A percentile compares a stretch with the other conserved stretches of the same genome.
Evolutionary conservation across 495 filamentous ascomycete genomes (phyloP).

Genomic region (Talaromyces adpressus): DNA sequence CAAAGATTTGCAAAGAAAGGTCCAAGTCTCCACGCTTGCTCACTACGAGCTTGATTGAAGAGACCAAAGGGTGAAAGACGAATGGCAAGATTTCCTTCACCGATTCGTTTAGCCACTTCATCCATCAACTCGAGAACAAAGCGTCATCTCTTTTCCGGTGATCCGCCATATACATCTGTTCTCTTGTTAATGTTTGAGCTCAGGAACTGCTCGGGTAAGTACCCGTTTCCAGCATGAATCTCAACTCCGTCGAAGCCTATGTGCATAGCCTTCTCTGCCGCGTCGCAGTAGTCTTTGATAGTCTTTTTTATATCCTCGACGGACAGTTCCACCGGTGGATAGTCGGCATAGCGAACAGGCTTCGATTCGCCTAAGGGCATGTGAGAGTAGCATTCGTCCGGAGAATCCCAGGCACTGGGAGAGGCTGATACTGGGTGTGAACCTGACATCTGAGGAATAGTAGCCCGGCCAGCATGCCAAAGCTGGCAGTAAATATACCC

Average conservation of each 20-base stretch:
- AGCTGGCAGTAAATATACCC: too few species aligned
- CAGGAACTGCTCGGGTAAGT: constrained; percentile 67
- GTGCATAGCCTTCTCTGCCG: too few species aligned
- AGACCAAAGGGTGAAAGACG: constrained; percentile 42
- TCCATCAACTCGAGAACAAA: constrained; percentile 53
- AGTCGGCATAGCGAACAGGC: too few species aligned
- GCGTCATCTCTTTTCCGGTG: constrained; percentile 61
- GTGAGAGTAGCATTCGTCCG: too few species aligned
- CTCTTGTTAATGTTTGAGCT: constrained; percentile 57
- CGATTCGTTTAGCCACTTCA: constrained; percentile 49
- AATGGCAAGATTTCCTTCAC: constrained; percentile 57
- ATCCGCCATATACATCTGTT: constrained; percentile 61
- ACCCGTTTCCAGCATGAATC: constrained; percentile 68
- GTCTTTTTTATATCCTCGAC: too few species aligned
- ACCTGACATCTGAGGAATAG: too few species aligned
- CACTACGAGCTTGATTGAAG: constrained; percentile 40
- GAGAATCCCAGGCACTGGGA: too few species aligned
- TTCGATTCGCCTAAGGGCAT: too few species aligned
- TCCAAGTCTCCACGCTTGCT: constrained; percentile 41
- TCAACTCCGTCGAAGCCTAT: constrained; percentile 39
- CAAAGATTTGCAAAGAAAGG: constrained; percentile 37
- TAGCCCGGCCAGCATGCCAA: too few species aligned
- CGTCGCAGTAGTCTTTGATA: too few species aligned
- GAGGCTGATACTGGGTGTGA: too few species aligned
- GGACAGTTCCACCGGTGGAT: too few species aligned